Conservation (phyloP, 768 basidiomycete species). For the Dentipellis sp. region DNA sequence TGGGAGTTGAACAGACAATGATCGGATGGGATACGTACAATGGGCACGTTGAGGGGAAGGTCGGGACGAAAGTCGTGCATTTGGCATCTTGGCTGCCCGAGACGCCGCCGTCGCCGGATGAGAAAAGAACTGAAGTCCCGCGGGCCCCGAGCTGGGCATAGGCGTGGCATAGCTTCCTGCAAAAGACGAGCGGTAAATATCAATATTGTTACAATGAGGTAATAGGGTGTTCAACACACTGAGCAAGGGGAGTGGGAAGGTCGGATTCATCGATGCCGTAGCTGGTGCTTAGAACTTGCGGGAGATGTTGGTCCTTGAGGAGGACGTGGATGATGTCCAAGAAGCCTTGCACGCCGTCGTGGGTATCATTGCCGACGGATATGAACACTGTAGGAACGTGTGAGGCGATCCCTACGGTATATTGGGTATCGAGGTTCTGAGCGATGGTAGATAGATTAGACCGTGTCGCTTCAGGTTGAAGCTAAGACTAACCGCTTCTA, state of each 20-base stretch:
- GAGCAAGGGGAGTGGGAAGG: not conserved
- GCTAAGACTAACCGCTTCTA: not conserved
- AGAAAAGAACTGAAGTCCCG: conserved; percentile 25
- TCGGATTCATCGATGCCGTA: conserved; percentile 12
- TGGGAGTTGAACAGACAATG: not conserved
- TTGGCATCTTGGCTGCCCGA: conserved; percentile 18
- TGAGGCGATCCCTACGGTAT: conserved; percentile 25
- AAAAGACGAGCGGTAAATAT: not conserved
- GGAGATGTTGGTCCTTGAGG: conserved; percentile 8
- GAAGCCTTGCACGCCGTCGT: conserved; percentile 7
- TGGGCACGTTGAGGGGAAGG: conserved; percentile 27
- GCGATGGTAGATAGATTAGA: not conserved
- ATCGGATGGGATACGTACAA: conserved; percentile 15
- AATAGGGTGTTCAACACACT: not conserved
- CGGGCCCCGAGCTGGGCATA: conserved; percentile 14
- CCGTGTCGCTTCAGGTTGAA: not conserved
- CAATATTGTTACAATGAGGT: not conserved
- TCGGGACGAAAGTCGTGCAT: conserved; percentile 24
- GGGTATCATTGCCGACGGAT: conserved; percentile 16
- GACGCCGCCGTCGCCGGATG: conserved; percentile 30
- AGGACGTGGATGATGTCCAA: conserved; percentile 13
- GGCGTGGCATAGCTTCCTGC: conserved; percentile 25
- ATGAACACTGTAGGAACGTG: conserved; percentile 17
- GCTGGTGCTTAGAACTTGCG: conserved; percentile 14
- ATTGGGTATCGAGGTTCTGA: conserved; percentile 29